Base-by-base conservation (phyloP, 768 basidiomycete genomes). In the Amylocystis lapponica region DNA sequence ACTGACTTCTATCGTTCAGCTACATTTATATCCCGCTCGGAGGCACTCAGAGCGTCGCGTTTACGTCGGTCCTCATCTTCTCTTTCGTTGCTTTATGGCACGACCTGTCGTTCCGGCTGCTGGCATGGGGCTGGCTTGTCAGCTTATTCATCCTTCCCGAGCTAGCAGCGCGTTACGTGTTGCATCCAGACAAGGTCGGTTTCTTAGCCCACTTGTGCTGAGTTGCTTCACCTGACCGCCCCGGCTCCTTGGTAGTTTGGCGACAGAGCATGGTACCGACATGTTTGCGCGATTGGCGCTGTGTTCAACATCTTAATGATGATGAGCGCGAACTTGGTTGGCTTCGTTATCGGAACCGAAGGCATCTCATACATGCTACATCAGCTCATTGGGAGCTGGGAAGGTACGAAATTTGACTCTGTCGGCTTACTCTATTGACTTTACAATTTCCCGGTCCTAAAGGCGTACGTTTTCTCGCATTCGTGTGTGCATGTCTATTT, bases 81-180 rank as follows among this genome's bases (percentile, higher is more conserved):
- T 86, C 95, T 1, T 98, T 99, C 55, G 94, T 97, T 19, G 95
- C 96, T 0, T 66, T 99, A 16, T 99, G 95, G 95, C 96, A 99
- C 53, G 96, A 97, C 58, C 71, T 97, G 2, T 86, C 87, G 0
- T 83, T 95, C 61, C 73, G 74, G 20, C 74, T 98, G 4, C 71
- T 99, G 2, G 82, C 90, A 2, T 99, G 94, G 94, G 95, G 96
- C 2, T 98, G 96, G 96, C 81, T 96, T 9, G 74, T 95, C 46
- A 87, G 81, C 56, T 48, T 95, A 36, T 96, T 99, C 63, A 82
- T 99, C 48, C 47, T 92, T 5, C 95, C 94, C 0, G 95, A 98
- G 64, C 54, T 96, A 9, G 45, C 75, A 0, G 87, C 81, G 1
- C 63, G 69, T 9, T 74, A 66, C 49, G 16, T 85, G 1, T 57